These are phyloP conservation scores for Diutina neorugosa DNA, from an alignment of 1,139 yeast genomes.

Conservation along the genomic window DNA sequence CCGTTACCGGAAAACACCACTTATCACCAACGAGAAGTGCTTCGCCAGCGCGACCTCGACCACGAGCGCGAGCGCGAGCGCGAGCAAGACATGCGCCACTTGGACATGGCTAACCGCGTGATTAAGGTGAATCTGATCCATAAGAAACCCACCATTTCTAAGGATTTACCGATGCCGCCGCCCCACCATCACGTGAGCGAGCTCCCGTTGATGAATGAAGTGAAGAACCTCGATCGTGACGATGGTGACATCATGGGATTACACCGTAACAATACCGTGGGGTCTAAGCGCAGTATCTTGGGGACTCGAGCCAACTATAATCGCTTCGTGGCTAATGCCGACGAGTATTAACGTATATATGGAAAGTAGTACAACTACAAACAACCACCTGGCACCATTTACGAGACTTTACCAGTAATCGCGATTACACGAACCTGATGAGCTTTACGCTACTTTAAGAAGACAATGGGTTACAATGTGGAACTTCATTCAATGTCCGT, in stretches of 20 bases:
- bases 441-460: no score
- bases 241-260: slow-evolving; percentile 1
- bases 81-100: neutral
- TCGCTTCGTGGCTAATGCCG: slow-evolving; percentile 24
- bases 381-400: no score
- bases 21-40: neutral
- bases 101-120: neutral
- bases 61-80: neutral
- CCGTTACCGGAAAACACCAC: slow-evolving; percentile 2
- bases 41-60: neutral
- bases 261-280: slow-evolving; percentile 7
- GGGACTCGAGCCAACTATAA: slow-evolving; percentile 31
- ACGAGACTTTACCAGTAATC: neutral
- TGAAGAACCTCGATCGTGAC: slow-evolving; percentile 12
- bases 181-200: slow-evolving; percentile 14
- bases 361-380: no score
- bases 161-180: slow-evolving; percentile 1
- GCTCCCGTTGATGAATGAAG: slow-evolving; percentile 28
- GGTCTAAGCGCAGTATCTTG: slow-evolving; percentile 25
- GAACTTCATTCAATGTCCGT: no score
- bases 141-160: neutral
- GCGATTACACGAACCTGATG: no score
- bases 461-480: no score
- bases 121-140: neutral
- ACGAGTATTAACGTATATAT: slow-evolving; percentile 4